Evolutionary conservation across 2,329 filamentous ascomycete species (phyloP).

Genomic region (Sphaerulina populicola): DNA sequence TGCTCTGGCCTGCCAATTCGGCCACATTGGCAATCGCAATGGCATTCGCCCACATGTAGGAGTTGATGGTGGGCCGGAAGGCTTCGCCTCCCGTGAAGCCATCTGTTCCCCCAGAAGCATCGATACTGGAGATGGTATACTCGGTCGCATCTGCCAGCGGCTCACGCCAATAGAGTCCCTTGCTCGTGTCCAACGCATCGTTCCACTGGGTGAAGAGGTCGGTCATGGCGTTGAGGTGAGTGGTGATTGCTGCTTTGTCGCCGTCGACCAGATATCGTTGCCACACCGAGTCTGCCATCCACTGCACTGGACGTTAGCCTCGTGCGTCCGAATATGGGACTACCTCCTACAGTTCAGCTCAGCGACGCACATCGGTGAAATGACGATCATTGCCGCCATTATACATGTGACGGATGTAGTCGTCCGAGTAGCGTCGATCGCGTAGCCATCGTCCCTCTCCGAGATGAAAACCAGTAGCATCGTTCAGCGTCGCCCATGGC

Average conservation of each 20-base stretch:
- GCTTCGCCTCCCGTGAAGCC: slow-evolving; percentile 37
- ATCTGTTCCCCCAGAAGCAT: slow-evolving; percentile 36
- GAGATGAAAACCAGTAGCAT: slow-evolving; percentile 40
- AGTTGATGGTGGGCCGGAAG: slow-evolving; percentile 41
- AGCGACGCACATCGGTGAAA: slow-evolving; percentile 34
- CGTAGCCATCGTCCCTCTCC: slow-evolving; percentile 40
- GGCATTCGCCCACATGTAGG: slow-evolving; percentile 40
- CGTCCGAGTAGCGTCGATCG: slow-evolving; percentile 39
- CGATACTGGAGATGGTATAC: slow-evolving; percentile 41
- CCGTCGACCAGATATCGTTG: slow-evolving; percentile 39
- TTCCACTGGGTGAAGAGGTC: slow-evolving; percentile 34
- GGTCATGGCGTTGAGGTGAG: slow-evolving; percentile 33
- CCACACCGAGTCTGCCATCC: slow-evolving; percentile 38
- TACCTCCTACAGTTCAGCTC: too few relatives aligned
- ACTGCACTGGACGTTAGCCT: slow-evolving; percentile 11
- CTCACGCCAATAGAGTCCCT: slow-evolving; percentile 39
- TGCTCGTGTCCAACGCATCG: slow-evolving; percentile 35
- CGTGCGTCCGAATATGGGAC: too few relatives aligned
- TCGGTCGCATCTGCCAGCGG: slow-evolving; percentile 40
- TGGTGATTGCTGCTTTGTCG: slow-evolving; percentile 29
- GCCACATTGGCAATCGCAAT: slow-evolving; percentile 37
- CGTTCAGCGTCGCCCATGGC: slow-evolving; percentile 39
- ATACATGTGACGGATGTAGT: slow-evolving; percentile 39
- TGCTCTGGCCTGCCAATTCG: slow-evolving; percentile 25
- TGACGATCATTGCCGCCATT: slow-evolving; percentile 38